Evolutionary conservation across 768 basidiomycete genomes (phyloP), one percentile per base, ranked within the genome.

Genomic region (Rhodosporidiobolus sp.): DNA sequence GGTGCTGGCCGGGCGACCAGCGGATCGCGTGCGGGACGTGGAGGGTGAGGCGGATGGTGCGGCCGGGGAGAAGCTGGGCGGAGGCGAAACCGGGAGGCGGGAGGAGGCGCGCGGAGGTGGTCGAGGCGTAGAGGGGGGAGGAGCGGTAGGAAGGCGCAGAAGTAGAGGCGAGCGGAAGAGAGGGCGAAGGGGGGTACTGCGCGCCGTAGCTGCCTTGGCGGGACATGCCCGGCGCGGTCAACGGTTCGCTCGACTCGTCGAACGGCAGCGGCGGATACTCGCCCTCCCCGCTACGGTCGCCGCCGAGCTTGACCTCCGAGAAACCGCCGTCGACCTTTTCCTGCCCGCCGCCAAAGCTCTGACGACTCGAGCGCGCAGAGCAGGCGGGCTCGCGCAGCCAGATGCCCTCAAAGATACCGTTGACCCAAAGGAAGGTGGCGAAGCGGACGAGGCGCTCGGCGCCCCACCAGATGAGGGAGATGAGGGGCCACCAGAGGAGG

Each of bases 1-100:
- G 87, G 79, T 90, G 88, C 79, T 91, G 90, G n/a, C 90, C 90
- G 4, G 90, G 87, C 1, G 86, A 84, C 90, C 90, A 91, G 0
- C 83, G 79, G 60, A 89, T 79, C 61, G 84, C 84, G 3, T 85
- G 84, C 0, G 87, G 84, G 0, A 88, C 83, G 65, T 86, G 82
- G 52, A 90, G 81, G 0, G 87, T 86, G n/a, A 91, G 79, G 54
- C 90, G 87, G 26, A 91, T 81, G 9, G 88, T 89, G 6, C 85
- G 83, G 16, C 90, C 90, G 0, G 90, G 86, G 26, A 91, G 82
- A 14, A 90, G 81, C 73, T 89, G 87, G 3, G 86, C 87, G 57
- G 88, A 85, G 2, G 86, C 89, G 80, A 86, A 90, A 4, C 90
- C 90, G 17, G 84, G 82, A 1, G 90, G 89, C 19, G 89, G 86